These are phyloP conservation scores for Digitaria exilis DNA, from an alignment of 202 grass and related monocot genomes.

Conservation along the genomic window DNA sequence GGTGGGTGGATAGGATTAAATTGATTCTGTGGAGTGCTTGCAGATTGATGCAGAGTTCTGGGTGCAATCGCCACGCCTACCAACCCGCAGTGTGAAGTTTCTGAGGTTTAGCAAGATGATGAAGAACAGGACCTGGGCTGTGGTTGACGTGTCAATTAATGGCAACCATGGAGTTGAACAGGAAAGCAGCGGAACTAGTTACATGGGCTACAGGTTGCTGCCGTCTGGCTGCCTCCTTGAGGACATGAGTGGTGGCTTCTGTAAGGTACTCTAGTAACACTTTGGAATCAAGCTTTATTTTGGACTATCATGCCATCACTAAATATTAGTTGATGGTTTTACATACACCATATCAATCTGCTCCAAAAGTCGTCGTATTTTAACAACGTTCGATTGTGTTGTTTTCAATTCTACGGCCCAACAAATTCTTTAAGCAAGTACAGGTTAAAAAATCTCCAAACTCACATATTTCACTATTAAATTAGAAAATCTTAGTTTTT, in stretches of 20 bases:
- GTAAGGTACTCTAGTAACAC: slow-evolving; percentile 34
- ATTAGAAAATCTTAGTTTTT: background rate
- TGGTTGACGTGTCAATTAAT: slow-evolving; percentile 48
- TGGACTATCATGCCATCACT: background rate
- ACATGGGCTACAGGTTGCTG: slow-evolving; percentile 17
- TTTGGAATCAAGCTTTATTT: background rate
- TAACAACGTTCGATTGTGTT: too few relatives aligned
- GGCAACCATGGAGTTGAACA: background rate
- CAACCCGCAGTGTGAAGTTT: slow-evolving; percentile 22
- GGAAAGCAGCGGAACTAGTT: background rate
- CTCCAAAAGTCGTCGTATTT: background rate
- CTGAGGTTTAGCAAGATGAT: slow-evolving; percentile 32
- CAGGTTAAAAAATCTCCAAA: too few relatives aligned
- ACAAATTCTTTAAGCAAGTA: too few relatives aligned
- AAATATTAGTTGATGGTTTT: too few relatives aligned
- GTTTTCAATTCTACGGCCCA: too few relatives aligned
- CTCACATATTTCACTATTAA: background rate
- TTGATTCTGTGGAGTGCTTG: background rate
- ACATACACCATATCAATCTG: background rate
- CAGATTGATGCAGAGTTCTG: slow-evolving; percentile 53
- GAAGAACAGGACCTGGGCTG: slow-evolving; percentile 8
- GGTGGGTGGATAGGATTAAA: background rate
- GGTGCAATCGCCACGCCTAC: slow-evolving; percentile 46
- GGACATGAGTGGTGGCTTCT: slow-evolving; percentile 36
- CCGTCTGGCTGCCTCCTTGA: slow-evolving; percentile 53